Percentiles rank a stretch among this genome's conserved stretches.
Evolutionary conservation across 352 stramenopile species (phyloP).

Genomic region (Globisporangium perplexum): DNA sequence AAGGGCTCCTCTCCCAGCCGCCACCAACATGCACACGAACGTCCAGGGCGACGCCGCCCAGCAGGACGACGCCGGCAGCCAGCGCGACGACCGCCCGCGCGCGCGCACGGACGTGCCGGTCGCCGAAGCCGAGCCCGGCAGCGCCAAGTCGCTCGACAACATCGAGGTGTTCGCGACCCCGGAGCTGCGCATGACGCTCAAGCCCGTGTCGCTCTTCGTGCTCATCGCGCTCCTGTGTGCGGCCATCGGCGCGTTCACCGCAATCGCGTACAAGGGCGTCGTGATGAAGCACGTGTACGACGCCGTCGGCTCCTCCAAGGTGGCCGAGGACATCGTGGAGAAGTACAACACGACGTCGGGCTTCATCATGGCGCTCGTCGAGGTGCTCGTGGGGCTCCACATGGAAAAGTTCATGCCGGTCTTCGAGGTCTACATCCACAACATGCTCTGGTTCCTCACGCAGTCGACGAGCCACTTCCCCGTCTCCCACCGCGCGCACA

Average conservation of each 20-base stretch:
- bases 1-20: no score
- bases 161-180: background rate
- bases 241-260: constrained; percentile 3
- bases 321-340: constrained; percentile 5
- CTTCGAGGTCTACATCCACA: constrained; percentile 44
- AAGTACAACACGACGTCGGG: constrained; percentile 9
- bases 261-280: constrained; percentile 3
- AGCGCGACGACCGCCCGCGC: background rate
- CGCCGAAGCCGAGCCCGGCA: background rate
- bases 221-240: background rate
- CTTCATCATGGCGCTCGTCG: constrained; percentile 21
- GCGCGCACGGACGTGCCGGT: background rate
- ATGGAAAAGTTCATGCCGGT: constrained; percentile 30
- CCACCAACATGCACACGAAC: background rate
- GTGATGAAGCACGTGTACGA: constrained; percentile 9
- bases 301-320: constrained; percentile 4
- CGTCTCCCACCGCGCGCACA: constrained; percentile 10
- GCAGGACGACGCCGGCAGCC: background rate
- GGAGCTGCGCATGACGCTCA: constrained; percentile 2
- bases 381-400: constrained; percentile 30
- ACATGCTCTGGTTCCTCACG: constrained; percentile 31
- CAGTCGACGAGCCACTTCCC: constrained; percentile 6
- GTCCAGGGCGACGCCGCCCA: background rate
- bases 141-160: constrained; percentile 4
- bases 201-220: constrained; percentile 3